Conservation (phyloP, 257 asterid species). For the Solanum pinnatisectum region DNA sequence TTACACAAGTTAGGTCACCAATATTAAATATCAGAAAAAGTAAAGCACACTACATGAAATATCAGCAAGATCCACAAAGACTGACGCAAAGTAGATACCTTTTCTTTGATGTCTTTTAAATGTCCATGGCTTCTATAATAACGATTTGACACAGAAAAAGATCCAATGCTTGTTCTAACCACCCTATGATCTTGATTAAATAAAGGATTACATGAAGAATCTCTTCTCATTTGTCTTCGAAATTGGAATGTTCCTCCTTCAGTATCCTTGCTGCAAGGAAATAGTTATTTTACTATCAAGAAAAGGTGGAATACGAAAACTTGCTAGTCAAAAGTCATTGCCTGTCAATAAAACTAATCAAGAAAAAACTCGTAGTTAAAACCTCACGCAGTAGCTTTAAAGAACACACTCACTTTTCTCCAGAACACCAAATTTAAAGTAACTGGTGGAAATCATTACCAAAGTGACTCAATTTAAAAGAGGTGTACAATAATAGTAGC, state of each 20-base stretch:
- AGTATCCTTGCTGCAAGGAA: slow-evolving; percentile 16
- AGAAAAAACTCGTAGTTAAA: background rate
- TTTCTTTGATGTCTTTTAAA: background rate
- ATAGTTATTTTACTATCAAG: slow-evolving; percentile 6
- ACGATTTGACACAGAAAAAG: background rate
- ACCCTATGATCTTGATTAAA: slow-evolving; percentile 14
- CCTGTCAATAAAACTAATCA: background rate
- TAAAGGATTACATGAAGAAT: slow-evolving; percentile 14
- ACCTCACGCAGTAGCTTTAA: background rate
- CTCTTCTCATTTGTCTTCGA: slow-evolving; percentile 8
- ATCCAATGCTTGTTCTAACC: slow-evolving; percentile 6
- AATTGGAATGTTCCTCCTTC: slow-evolving; percentile 10
- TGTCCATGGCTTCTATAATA: background rate
- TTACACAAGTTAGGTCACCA: background rate
- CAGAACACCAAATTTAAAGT: background rate
- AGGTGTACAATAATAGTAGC: background rate
- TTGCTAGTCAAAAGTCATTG: background rate
- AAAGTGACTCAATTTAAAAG: background rate
- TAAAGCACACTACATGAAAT: background rate
- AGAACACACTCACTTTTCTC: background rate
- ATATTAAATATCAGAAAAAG: background rate
- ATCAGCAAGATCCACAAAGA: background rate
- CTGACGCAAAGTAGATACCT: background rate
- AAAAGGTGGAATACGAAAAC: background rate
- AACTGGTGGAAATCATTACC: background rate